Conservation (phyloP, 2,329 filamentous ascomycete species). For the Nothopassalora personata region DNA sequence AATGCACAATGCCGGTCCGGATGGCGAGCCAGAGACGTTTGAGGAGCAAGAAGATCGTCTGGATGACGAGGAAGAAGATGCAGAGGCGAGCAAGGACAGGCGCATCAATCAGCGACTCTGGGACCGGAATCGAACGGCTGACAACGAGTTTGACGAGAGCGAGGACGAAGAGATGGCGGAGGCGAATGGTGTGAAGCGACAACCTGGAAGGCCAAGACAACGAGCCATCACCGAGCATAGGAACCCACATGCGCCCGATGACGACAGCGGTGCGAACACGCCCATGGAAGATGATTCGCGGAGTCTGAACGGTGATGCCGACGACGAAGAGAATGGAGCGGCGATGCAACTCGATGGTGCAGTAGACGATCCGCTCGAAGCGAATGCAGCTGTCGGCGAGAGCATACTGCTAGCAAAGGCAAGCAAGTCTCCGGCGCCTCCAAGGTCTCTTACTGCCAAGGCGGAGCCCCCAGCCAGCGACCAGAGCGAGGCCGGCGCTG, state of each 20-base stretch:
- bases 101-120: conserved; percentile 76
- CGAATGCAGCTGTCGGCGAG: conserved; percentile 23
- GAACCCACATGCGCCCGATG: conserved; percentile 50
- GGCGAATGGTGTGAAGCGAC: conserved; percentile 64
- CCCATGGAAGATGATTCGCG: conserved; percentile 28
- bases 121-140: conserved; percentile 66
- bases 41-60: conserved; percentile 61
- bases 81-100: conserved; percentile 78
- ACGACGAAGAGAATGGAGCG: conserved; percentile 6
- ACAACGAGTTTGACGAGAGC: conserved; percentile 79
- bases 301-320: conserved; percentile 29
- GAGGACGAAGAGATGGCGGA: conserved; percentile 79
- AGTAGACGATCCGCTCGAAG: conserved; percentile 11
- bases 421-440: conserved; percentile 13
- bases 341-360: conserved; percentile 28
- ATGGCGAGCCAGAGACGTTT: conserved; percentile 42
- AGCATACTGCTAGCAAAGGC: conserved; percentile 26
- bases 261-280: conserved; percentile 48
- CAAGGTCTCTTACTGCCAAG: conserved; percentile 6
- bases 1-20: conserved; percentile 37
- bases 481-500: conserved; percentile 15
- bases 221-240: conserved; percentile 59
- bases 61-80: conserved; percentile 71
- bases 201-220: conserved; percentile 43
- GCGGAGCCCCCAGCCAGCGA: conserved; percentile 10